Percentiles rank a stretch among this genome's conserved stretches.
Conservation (phyloP, 192 early-diverging fungal species). For the Linnemannia zychae region DNA sequence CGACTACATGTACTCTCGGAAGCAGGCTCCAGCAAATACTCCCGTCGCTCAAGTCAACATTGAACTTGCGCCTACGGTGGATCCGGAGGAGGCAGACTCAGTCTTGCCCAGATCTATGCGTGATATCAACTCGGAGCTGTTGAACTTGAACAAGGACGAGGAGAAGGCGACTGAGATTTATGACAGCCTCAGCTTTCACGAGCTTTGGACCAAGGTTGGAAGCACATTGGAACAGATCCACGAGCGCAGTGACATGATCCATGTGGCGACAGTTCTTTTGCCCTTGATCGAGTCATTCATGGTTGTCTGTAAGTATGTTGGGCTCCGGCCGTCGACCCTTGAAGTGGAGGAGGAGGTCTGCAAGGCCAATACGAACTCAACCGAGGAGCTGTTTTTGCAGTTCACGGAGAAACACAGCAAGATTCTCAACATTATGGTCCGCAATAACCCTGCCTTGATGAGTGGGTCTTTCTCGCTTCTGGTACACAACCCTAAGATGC, state of each 20-base stretch:
- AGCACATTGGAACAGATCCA: slow-evolving; percentile 78
- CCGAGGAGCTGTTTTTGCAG: slow-evolving; percentile 81
- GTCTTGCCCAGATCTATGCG: slow-evolving; percentile 55
- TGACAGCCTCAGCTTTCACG: slow-evolving; percentile 66
- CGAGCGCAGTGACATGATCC: slow-evolving; percentile 84
- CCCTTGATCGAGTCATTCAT: slow-evolving; percentile 99
- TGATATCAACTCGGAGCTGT: slow-evolving; percentile 46
- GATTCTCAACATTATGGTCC: slow-evolving; percentile 97
- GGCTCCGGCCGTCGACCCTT: slow-evolving; percentile 55
- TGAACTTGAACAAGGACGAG: slow-evolving; percentile 60
- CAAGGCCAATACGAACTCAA: slow-evolving; percentile 56
- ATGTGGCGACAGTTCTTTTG: slow-evolving; percentile 92
- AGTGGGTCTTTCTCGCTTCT: slow-evolving; percentile 96
- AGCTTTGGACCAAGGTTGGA: slow-evolving; percentile 87
- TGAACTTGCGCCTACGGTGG: slow-evolving; percentile 53
- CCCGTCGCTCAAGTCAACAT: slow-evolving; percentile 59
- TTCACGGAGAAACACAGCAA: slow-evolving; percentile 97
- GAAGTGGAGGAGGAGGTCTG: slow-evolving; percentile 49
- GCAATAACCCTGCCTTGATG: slow-evolving; percentile 96
- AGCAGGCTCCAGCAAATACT: slow-evolving; percentile 51
- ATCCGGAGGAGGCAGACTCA: slow-evolving; percentile 57
- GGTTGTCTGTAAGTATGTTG: slow-evolving; percentile 95
- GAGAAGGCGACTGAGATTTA: slow-evolving; percentile 65
- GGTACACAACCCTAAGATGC: slow-evolving; percentile 95
- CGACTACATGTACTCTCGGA: slow-evolving; percentile 85